phyloP scores from a whole-genome alignment of 257 asterid genomes.

The Solanum pennellii region DNA sequence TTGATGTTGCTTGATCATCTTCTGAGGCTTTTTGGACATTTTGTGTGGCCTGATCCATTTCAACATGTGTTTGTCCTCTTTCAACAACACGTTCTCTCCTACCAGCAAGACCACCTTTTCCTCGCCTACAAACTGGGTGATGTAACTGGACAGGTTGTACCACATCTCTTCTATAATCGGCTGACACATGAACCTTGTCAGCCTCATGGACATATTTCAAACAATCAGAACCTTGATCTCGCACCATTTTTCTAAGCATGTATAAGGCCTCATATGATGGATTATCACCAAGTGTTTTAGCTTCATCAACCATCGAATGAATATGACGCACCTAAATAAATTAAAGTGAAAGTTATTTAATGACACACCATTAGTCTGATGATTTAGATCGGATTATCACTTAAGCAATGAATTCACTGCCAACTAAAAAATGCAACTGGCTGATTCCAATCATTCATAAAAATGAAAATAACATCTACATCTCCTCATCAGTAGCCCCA shows the following conservation, averaged over 20 bases:
- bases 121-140: background rate
- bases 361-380: no score
- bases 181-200: background rate
- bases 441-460: no score
- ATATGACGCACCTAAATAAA: background rate
- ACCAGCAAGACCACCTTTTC: background rate
- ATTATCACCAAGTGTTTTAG: no score
- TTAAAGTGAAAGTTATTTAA: no score
- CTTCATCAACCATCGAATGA: background rate
- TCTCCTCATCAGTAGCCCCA: no score
- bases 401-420: no score
- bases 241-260: background rate
- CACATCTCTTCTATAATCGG: background rate
- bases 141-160: background rate
- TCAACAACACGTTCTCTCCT: background rate
- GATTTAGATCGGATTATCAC: no score
- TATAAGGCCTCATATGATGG: background rate
- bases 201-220: background rate
- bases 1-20: background rate
- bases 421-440: no score
- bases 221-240: no score
- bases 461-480: no score
- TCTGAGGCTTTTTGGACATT: no score
- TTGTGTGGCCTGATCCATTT: no score
- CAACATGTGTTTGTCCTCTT: background rate